Evolutionary conservation across 257 asterid species (phyloP).

Genomic region (Craterostigma plantagineum): DNA sequence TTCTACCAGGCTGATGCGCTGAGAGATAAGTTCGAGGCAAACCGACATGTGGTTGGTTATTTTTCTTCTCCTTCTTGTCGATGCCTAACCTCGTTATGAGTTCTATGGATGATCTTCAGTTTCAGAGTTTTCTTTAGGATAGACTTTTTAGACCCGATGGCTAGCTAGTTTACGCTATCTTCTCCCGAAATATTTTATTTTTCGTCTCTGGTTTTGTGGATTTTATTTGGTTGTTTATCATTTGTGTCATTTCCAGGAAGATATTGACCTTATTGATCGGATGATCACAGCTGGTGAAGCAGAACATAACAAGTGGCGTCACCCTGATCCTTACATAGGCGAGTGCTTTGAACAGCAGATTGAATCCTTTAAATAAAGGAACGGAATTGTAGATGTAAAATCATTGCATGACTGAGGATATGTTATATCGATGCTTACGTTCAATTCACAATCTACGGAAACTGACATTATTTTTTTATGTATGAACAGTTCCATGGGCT

Average conservation of each 20-base stretch:
- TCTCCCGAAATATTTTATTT: too few species aligned
- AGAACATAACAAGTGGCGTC: constrained; percentile 55
- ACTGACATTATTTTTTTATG: constrained; percentile 3
- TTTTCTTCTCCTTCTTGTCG: constrained; percentile 4
- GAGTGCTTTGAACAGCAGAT: constrained; percentile 9
- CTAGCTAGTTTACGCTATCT: too few species aligned
- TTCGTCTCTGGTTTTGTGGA: too few species aligned
- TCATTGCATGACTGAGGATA: background rate
- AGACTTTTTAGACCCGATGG: too few species aligned
- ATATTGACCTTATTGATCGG: constrained; percentile 64
- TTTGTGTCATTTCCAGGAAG: constrained; percentile 31
- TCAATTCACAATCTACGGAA: too few species aligned
- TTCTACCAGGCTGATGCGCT: constrained; percentile 64
- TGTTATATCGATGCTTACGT: background rate
- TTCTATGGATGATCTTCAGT: background rate
- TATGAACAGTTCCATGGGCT: constrained; percentile 88
- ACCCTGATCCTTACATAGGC: constrained; percentile 93
- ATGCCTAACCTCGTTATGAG: background rate
- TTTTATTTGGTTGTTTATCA: too few species aligned
- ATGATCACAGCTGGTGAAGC: constrained; percentile 64
- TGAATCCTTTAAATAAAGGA: too few species aligned
- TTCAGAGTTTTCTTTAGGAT: too few species aligned
- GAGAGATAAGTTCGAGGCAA: constrained; percentile 67
- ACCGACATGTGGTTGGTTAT: constrained; percentile 44
- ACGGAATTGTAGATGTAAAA: too few species aligned